These are phyloP conservation scores for Rhizophagus clarus DNA, from an alignment of 192 early-diverging fungal genomes.

Conservation along the genomic window DNA sequence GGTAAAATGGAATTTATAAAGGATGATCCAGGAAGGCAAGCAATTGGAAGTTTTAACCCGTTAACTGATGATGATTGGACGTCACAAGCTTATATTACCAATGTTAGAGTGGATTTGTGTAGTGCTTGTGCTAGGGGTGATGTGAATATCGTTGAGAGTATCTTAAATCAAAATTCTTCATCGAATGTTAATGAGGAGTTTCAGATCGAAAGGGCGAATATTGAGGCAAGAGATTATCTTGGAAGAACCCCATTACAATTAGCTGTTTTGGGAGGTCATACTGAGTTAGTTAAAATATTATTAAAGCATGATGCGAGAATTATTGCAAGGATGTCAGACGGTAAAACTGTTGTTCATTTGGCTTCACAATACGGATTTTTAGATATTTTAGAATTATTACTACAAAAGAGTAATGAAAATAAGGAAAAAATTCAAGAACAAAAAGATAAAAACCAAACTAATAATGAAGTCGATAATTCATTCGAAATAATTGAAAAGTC, in stretches of 20 bases:
- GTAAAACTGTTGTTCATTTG: background rate
- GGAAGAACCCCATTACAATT: constrained; percentile 28
- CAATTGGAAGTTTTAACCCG: background rate
- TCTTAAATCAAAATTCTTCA: background rate
- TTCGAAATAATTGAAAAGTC: background rate
- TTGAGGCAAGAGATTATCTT: constrained; percentile 14
- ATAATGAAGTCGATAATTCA: background rate
- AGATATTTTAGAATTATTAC: constrained; percentile 5
- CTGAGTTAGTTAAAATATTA: background rate
- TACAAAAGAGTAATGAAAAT: constrained; percentile 12
- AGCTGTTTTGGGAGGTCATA: constrained; percentile 7
- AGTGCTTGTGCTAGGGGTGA: background rate
- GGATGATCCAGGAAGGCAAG: background rate
- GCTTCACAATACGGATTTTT: background rate
- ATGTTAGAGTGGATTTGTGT: constrained; percentile 9
- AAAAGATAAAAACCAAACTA: background rate
- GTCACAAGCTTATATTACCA: constrained; percentile 3
- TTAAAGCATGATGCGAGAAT: constrained; percentile 7
- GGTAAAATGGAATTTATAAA: constrained; percentile 15
- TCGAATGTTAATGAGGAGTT: background rate
- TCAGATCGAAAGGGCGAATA: background rate
- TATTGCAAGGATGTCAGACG: constrained; percentile 6
- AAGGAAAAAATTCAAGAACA: background rate
- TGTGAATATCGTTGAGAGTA: background rate
- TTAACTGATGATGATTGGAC: constrained; percentile 4